Evolutionary conservation across 768 basidiomycete genomes (phyloP), one percentile per base, ranked within the genome.

Genomic region (Pilatotrama ljubarskyi): DNA sequence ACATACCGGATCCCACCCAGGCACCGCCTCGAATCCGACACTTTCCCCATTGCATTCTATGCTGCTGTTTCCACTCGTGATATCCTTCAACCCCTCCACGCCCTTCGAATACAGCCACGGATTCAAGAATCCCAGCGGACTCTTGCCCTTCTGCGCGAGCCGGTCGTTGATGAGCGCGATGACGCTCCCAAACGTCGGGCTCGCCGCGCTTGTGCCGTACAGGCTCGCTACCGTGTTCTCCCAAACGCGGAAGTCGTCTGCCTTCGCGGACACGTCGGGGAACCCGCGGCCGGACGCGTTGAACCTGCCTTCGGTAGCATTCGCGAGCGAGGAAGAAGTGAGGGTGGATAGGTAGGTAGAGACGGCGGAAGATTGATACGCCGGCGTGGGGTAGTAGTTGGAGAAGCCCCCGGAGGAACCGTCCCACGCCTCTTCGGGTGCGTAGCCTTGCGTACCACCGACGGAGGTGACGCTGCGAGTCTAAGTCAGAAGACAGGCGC

Each of bases 351-450:
- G 73, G 69, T 77, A 89, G 2, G 63, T 55, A 0, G 59, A 36
- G 3, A 87, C 82, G 14, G 73, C 79, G 5, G 37, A 15, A 1
- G 79, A 51, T 64, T 90, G 87, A 66, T 86, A 88, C 1, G 37
- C 5, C 4, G 87, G 87, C 24, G 78, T 77, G 22, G 59, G 0
- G 68, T 82, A 87, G 82, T 85, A 58, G 63, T 86, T 77, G 66
- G 87, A 88, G 74, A 90, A 91, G 2, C 88, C 88, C 42, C 89
- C 88, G 0, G 86, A 84, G 15, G 86, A 87, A 73, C 87, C 85
- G 58, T 52, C 66, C 1, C 78, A 81, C 0, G 82, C 84, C n/a
- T 75, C 74, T 68, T 91, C 88, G 0, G 85, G 60, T 3, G 47
- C 72, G 44, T 82, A 71, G 43, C 54, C 42, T 14, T 68, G 68